Evolutionary conservation across 495 filamentous ascomycete species (phyloP).

Genomic region (Neurospora sp.): DNA sequence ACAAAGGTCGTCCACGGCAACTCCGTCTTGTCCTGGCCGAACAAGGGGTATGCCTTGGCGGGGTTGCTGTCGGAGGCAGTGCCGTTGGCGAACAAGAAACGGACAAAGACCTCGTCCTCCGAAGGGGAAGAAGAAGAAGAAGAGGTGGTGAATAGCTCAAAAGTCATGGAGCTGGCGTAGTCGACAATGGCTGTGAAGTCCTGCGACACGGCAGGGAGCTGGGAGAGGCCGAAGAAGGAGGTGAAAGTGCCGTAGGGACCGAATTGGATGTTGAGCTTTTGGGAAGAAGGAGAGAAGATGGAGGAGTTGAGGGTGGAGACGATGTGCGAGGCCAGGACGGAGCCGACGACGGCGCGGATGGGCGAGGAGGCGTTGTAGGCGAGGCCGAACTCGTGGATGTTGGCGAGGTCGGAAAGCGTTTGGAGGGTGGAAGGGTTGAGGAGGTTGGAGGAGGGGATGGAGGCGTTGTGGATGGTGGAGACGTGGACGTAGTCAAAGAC

Average conservation of each 20-base stretch:
- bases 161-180: slow-evolving; percentile 57
- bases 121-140: not conserved
- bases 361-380: slow-evolving; percentile 39
- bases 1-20: slow-evolving; percentile 57
- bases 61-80: slow-evolving; percentile 39
- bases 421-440: slow-evolving; percentile 40
- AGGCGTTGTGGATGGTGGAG: slow-evolving; percentile 57
- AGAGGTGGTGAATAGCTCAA: slow-evolving; percentile 63
- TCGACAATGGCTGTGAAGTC: slow-evolving; percentile 63
- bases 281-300: slow-evolving; percentile 34
- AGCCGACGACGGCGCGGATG: slow-evolving; percentile 42
- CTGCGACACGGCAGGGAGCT: slow-evolving; percentile 40
- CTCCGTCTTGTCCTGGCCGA: slow-evolving; percentile 42
- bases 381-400: slow-evolving; percentile 56
- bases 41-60: slow-evolving; percentile 54
- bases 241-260: slow-evolving; percentile 63
- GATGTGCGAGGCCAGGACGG: slow-evolving; percentile 56
- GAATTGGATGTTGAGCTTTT: slow-evolving; percentile 56
- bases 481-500: slow-evolving; percentile 73
- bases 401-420: slow-evolving; percentile 54
- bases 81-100: slow-evolving; percentile 71
- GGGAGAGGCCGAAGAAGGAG: slow-evolving; percentile 62
- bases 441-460: slow-evolving; percentile 38
- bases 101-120: slow-evolving; percentile 51
- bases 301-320: slow-evolving; percentile 51